A percentile compares a stretch with the other conserved stretches of the same genome.
phyloP scores from a whole-genome alignment of 2,329 filamentous ascomycete species.

The Fusarium sp. region DNA sequence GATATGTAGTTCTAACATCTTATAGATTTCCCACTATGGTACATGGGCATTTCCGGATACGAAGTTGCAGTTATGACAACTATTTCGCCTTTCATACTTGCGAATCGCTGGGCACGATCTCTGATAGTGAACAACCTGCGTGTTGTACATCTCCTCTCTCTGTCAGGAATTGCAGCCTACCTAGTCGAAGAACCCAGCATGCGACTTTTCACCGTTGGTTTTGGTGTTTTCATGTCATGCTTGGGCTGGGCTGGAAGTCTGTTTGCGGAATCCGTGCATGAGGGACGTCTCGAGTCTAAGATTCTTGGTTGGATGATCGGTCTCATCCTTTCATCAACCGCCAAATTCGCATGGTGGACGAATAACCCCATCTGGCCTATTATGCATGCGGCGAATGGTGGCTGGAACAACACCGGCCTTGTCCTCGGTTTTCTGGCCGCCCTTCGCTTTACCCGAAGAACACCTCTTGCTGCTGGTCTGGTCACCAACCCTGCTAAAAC shows the following conservation, averaged over 20 bases:
- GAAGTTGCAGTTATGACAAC: conserved; percentile 90
- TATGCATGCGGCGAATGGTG: conserved; percentile 88
- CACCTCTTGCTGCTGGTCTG: conserved; percentile 59
- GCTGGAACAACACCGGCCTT: conserved; percentile 89
- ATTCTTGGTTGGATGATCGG: conserved; percentile 85
- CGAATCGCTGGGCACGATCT: conserved; percentile 74
- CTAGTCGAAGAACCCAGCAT: conserved; percentile 76
- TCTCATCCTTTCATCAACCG: conserved; percentile 83
- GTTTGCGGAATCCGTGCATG: conserved; percentile 79
- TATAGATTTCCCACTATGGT: conserved; percentile 92
- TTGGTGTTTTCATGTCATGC: conserved; percentile 82
- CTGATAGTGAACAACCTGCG: conserved; percentile 76
- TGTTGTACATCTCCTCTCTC: conserved; percentile 78
- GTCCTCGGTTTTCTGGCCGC: conserved; percentile 79
- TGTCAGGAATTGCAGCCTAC: conserved; percentile 83
- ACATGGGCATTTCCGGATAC: conserved; percentile 98
- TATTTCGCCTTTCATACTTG: conserved; percentile 82
- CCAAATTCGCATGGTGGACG: conserved; percentile 92
- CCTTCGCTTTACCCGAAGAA: conserved; percentile 77
- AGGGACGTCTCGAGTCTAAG: conserved; percentile 80
- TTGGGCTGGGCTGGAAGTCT: conserved; percentile 87
- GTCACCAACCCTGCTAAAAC: conserved; percentile 55
- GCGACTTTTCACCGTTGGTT: conserved; percentile 83
- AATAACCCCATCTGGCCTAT: conserved; percentile 98
- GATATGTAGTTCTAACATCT: conserved; percentile 27